A percentile compares a stretch with the other conserved stretches of the same genome.
phyloP scores from a whole-genome alignment of 768 basidiomycete genomes.

The Leccinellum rugosiceps region DNA sequence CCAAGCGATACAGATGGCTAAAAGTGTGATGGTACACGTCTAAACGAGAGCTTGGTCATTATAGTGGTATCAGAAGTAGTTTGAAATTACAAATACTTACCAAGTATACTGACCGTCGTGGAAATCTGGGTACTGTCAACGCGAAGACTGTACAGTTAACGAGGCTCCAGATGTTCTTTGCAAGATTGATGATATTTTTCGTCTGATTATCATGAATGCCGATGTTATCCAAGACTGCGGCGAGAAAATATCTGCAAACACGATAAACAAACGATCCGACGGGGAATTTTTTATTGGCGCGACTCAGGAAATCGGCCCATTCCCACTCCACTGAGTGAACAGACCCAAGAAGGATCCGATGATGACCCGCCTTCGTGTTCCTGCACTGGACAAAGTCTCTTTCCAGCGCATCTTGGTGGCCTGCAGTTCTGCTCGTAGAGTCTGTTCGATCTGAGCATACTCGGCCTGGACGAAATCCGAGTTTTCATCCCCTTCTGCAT shows the following conservation, averaged over 20 bases:
- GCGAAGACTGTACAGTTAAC: conserved; percentile 3
- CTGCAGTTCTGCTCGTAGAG: conserved; percentile 35
- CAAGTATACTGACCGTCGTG: conserved; percentile 14
- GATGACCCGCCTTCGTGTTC: conserved; percentile 15
- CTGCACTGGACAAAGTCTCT: conserved; percentile 4
- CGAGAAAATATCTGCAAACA: conserved; percentile 5
- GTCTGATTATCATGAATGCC: conserved; percentile 19
- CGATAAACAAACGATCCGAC: not conserved
- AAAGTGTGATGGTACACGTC: conserved; percentile 15
- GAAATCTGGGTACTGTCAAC: conserved; percentile 11
- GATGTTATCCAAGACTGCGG: conserved; percentile 14
- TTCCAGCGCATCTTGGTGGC: not conserved
- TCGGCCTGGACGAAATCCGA: conserved; percentile 59
- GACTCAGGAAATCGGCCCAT: conserved; percentile 8
- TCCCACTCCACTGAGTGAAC: conserved; percentile 16
- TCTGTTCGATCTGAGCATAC: conserved; percentile 53
- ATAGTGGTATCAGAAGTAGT: not conserved
- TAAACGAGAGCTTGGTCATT: not conserved
- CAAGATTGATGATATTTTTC: conserved; percentile 16
- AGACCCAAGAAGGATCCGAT: conserved; percentile 13
- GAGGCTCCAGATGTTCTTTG: conserved; percentile 10
- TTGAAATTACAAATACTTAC: conserved; percentile 2
- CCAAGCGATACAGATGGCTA: conserved; percentile 15
- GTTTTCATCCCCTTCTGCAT: conserved; percentile 51
- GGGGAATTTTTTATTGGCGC: fast-evolving